phyloP scores from a whole-genome alignment of 495 filamentous ascomycete genomes.

The Jackrogersella multiformis region DNA sequence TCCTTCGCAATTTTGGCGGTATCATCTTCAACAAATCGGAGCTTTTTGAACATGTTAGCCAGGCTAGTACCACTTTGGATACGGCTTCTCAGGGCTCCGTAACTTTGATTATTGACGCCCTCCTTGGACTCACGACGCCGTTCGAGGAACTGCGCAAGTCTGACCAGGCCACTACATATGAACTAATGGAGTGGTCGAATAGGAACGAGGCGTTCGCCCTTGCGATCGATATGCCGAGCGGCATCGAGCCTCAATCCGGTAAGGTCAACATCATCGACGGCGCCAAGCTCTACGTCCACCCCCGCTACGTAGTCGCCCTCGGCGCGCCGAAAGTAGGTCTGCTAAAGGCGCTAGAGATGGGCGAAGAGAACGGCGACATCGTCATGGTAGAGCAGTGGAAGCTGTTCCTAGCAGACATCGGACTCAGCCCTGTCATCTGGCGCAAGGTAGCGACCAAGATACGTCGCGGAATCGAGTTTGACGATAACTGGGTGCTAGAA shows the following conservation, averaged over 20 bases:
- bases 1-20: conserved; percentile 81
- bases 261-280: conserved; percentile 67
- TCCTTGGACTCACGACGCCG: conserved; percentile 82
- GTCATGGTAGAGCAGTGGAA: conserved; percentile 67
- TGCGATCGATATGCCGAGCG: conserved; percentile 86
- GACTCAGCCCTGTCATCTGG: conserved; percentile 83
- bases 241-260: conserved; percentile 82
- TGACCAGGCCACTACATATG: conserved; percentile 82
- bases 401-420: conserved; percentile 84
- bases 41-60: conserved; percentile 59
- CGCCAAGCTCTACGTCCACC: conserved; percentile 74
- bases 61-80: conserved; percentile 42
- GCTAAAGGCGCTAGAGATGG: conserved; percentile 70
- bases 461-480: conserved; percentile 84
- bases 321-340: conserved; percentile 86
- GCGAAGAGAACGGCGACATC: conserved; percentile 62
- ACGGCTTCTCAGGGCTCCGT: conserved; percentile 57
- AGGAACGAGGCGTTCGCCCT: conserved; percentile 78
- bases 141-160: conserved; percentile 85
- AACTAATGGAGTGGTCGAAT: conserved; percentile 88
- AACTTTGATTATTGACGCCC: conserved; percentile 86
- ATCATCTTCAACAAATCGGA: conserved; percentile 66
- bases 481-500: conserved; percentile 80
- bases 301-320: conserved; percentile 80
- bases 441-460: conserved; percentile 83